Conservation (phyloP, 129 eudicot species). For the Smallanthus sonchifolius region DNA sequence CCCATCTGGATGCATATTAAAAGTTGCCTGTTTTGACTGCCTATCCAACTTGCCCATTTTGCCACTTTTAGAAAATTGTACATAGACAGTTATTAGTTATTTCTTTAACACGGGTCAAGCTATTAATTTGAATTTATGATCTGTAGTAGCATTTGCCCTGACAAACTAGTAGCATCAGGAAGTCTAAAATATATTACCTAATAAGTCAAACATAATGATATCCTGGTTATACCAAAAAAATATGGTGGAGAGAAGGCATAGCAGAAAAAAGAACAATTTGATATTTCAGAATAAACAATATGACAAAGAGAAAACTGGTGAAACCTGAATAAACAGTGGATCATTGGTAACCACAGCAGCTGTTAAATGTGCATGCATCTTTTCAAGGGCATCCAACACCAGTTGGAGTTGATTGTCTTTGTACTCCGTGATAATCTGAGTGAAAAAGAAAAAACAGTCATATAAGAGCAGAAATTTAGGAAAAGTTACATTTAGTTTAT, state of each 20-base stretch:
- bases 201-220: neutral
- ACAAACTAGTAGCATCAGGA: neutral
- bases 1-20: neutral
- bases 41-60: neutral
- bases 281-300: neutral
- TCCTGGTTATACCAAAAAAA: neutral
- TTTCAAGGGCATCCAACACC: constrained; percentile 83
- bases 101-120: neutral
- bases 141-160: neutral
- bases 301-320: neutral
- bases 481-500: neutral
- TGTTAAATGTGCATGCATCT: constrained; percentile 96
- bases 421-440: constrained; percentile 81
- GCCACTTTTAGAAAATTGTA: neutral
- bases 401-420: constrained; percentile 72
- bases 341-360: constrained; percentile 98
- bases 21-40: neutral
- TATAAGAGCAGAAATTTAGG: neutral
- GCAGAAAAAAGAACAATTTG: neutral
- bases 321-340: constrained; percentile 73
- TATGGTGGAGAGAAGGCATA: neutral
- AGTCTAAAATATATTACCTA: neutral
- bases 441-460: neutral
- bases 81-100: neutral
- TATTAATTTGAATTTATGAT: neutral